Percentiles rank a stretch among this genome's conserved stretches.
These are phyloP conservation scores for Bassia scoparia DNA, from an alignment of 148 eudicot species.

Conservation along the genomic window DNA sequence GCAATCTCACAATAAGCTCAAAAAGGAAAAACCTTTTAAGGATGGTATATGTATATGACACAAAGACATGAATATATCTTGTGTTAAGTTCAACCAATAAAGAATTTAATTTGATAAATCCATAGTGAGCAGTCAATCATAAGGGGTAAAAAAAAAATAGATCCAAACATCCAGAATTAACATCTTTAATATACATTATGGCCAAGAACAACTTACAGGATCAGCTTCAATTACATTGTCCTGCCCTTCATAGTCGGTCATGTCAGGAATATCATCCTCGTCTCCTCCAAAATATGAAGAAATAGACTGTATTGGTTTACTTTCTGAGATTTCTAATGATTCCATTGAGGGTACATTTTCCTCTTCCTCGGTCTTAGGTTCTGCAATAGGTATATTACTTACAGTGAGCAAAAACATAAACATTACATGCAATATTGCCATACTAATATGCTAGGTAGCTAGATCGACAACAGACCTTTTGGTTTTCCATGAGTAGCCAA, in stretches of 20 bases:
- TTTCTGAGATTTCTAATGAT: slow-evolving; percentile 65
- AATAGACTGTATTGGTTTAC: slow-evolving; percentile 61
- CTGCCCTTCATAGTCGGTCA: slow-evolving; percentile 79
- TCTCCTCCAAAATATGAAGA: slow-evolving; percentile 86
- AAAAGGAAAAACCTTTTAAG: too few species aligned
- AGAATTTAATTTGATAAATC: neutral
- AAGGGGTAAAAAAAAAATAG: neutral
- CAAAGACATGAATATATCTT: neutral
- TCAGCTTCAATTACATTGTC: slow-evolving; percentile 78
- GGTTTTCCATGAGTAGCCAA: slow-evolving; percentile 97
- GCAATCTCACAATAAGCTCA: too few species aligned
- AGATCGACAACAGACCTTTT: slow-evolving; percentile 44
- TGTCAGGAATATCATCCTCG: slow-evolving; percentile 89
- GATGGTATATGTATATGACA: neutral
- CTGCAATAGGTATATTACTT: slow-evolving; percentile 15
- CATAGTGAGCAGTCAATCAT: slow-evolving; percentile 1
- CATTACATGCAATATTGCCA: neutral
- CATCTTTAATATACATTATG: neutral
- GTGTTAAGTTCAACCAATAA: neutral
- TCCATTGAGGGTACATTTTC: slow-evolving; percentile 92
- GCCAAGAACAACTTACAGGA: slow-evolving; percentile 49
- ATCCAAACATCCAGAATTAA: neutral
- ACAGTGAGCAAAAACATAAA: slow-evolving; percentile 6
- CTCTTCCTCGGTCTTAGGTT: slow-evolving; percentile 53
- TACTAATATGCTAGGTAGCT: too few species aligned